A percentile compares a stretch with the other conserved stretches of the same genome.
These are phyloP conservation scores for Capsicum pubescens DNA, from an alignment of 257 asterid species.

Conservation along the genomic window DNA sequence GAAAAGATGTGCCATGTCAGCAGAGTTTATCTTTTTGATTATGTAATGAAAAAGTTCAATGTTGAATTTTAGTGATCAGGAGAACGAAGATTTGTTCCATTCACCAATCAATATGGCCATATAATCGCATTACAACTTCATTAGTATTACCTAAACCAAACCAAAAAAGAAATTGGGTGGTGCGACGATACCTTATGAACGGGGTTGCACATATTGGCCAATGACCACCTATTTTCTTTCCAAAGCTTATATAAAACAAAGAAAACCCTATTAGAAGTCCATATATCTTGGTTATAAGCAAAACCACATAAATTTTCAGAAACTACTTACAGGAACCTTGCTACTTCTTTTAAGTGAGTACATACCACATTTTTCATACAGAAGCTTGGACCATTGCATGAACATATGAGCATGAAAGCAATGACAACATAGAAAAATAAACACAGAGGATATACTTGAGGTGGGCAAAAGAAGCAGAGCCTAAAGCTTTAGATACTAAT, in stretches of 20 bases:
- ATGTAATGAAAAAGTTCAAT: background rate
- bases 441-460: background rate
- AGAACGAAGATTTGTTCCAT: background rate
- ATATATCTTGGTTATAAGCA: slow-evolving; percentile 6
- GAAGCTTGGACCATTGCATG: slow-evolving; percentile 8
- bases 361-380: background rate
- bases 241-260: slow-evolving; percentile 4
- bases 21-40: background rate
- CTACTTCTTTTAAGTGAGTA: slow-evolving; percentile 4
- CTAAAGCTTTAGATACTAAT: background rate
- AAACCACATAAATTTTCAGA: background rate
- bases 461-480: slow-evolving; percentile 9
- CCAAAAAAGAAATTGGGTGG: background rate
- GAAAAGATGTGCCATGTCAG: background rate
- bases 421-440: background rate
- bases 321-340: background rate
- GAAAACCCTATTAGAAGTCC: background rate
- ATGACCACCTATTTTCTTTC: slow-evolving; percentile 9
- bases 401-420: background rate
- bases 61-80: background rate
- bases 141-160: slow-evolving; percentile 8
- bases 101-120: background rate
- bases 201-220: background rate
- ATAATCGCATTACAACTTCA: background rate
- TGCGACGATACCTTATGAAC: background rate